These are phyloP conservation scores for Podila epigama DNA, from an alignment of 192 early-diverging fungal genomes.

Conservation along the genomic window DNA sequence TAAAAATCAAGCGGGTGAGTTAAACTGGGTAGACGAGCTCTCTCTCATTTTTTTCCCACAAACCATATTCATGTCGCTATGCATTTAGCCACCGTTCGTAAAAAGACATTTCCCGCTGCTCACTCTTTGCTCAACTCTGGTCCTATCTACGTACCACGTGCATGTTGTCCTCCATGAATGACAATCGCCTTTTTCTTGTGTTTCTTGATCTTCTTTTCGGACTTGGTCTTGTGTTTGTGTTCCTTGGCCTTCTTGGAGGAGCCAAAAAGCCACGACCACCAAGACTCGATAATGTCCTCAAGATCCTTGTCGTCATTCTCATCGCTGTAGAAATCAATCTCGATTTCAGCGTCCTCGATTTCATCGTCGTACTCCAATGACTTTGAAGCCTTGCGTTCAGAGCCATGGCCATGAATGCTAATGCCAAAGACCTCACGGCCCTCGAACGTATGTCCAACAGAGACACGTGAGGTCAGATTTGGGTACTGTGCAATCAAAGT, in stretches of 20 bases:
- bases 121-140: no score
- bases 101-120: no score
- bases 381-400: constrained; percentile 1
- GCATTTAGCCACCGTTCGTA: no score
- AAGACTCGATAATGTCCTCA: constrained; percentile 15
- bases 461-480: constrained; percentile 48
- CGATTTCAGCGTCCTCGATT: constrained; percentile 9
- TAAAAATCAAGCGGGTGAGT: no score
- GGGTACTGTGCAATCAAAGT: constrained; percentile 48
- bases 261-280: constrained; percentile 40
- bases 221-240: constrained; percentile 13
- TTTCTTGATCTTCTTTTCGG: constrained; percentile 23
- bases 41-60: no score
- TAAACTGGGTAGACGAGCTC: no score
- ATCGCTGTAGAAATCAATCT: neutral
- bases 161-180: constrained; percentile 58
- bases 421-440: constrained; percentile 57
- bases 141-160: constrained; percentile 37
- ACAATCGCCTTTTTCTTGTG: constrained; percentile 41
- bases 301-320: neutral
- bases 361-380: constrained; percentile 12
- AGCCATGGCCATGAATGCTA: constrained; percentile 48
- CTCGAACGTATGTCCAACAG: constrained; percentile 56
- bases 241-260: neutral
- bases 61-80: no score